Base-by-base conservation (phyloP, 805 yeast species). In the Candida piceae region DNA sequence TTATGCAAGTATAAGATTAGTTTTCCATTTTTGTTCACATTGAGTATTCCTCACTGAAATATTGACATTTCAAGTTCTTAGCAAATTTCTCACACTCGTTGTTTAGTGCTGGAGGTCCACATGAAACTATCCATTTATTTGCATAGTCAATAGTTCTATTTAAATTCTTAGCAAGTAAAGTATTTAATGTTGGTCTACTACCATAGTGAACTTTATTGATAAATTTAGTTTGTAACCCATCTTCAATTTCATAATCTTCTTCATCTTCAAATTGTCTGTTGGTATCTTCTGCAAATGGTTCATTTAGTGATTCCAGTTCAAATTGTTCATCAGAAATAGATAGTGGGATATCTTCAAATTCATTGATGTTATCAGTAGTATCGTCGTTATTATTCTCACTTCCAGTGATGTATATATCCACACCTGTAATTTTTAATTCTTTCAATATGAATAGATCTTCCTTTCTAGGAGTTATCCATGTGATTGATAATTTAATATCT, bases 41-140 rank as follows among this genome's bases (percentile, higher is more conserved):
- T 3, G 63, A 47, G 42, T 70, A 76, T 2, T 59, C 57, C 46
- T 78, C 84, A 15, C 67, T 58, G 33, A 66, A 63, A 34, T 60
- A 66, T 21, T 65, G 57, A 15, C 70, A 61, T 4, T 60, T 57
- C 19, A 63, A 53, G 1, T 40, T 38, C 1, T 45, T 50, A 0
- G 76, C 69, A 61, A 74, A 61, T 3, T 15, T 34, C 24, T 54
- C 42, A 18, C 72, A 69, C 10, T 69, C 72, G 2, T 38, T 32
- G 28, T 72, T 65, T 42, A 79, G 53, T 0, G 66, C 42, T 2
- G 52, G 48, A 1, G 81, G 81, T 1, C 86, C 86, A 58, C 85
- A 78, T 1, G 78, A 69, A 13, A 78, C 55, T 0, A 77, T 51
- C 77, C 80, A 78, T 36, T 64, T 67, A 38, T 69, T 62, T 15